These are phyloP conservation scores for Clitopilus hobsonii DNA, from an alignment of 768 basidiomycete genomes.

Conservation along the genomic window DNA sequence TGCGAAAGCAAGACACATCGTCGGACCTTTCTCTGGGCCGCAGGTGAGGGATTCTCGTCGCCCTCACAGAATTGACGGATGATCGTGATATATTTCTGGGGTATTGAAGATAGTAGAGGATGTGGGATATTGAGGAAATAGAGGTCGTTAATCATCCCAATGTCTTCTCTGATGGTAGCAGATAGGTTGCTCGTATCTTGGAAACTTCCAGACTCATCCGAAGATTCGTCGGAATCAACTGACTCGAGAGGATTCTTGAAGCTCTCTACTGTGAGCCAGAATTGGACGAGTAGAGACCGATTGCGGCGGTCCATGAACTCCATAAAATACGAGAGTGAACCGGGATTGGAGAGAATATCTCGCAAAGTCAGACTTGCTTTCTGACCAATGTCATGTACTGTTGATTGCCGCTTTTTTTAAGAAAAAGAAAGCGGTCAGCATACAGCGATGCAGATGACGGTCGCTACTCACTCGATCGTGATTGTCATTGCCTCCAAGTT, in stretches of 20 bases:
- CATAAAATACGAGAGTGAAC: constrained; percentile 92
- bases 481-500: constrained; percentile 67
- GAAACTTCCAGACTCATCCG: constrained; percentile 39
- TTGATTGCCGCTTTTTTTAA: constrained; percentile 29
- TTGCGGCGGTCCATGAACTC: constrained; percentile 95
- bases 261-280: constrained; percentile 96
- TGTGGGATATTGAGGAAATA: constrained; percentile 73
- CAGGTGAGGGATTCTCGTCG: constrained; percentile 37
- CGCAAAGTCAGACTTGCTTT: constrained; percentile 58
- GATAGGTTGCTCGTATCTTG: constrained; percentile 46
- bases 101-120: constrained; percentile 57
- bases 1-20: constrained; percentile 82
- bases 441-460: background rate
- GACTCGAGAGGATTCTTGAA: constrained; percentile 96
- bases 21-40: constrained; percentile 54
- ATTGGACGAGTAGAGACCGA: constrained; percentile 85
- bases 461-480: constrained; percentile 60
- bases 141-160: constrained; percentile 81
- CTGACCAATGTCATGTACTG: constrained; percentile 35
- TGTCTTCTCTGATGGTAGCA: constrained; percentile 76
- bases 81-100: constrained; percentile 61
- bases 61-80: constrained; percentile 65
- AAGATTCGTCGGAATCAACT: constrained; percentile 63
- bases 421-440: background rate
- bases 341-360: constrained; percentile 83